Evolutionary conservation across 1,284 basidiomycete species (phyloP), one percentile per base, ranked within the genome.

Genomic region (Ceratobasidium sp.): DNA sequence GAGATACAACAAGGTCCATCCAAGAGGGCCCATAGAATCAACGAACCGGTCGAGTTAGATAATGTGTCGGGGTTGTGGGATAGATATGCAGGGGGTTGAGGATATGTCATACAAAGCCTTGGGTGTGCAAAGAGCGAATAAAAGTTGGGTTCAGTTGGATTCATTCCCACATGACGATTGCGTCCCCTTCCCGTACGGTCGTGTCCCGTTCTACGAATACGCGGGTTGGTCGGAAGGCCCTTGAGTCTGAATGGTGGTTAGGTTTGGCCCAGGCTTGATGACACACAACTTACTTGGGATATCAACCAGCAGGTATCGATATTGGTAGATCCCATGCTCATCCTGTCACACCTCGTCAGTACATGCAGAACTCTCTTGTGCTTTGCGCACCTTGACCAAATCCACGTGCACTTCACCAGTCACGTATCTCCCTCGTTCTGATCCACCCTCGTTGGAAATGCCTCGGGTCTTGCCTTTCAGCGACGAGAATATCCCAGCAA

Each of bases 351-450:
- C n/a, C 2, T n/a, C 1, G 3, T 65, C 29, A 65, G 24, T 63
- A 39, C 5, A 34, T 31, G 29, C 22, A 37, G 29, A 16, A 39
- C 39, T 8, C 16, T 8, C 43, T 19, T 27, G 51, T 31, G 19
- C 24, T 2, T 31, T 43, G 83, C 88, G 74, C 81, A 92, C 92
- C 84, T 88, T 88, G 76, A 92, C 84, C 54, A 93, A 84, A 81
- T 92, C 89, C 13, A 88, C 92, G 80, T 93, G 92, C 8, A 91
- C 90, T 78, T 93, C 92, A 13, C 92, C 92, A 77, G 92, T 91
- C 22, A 85, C 88, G 81, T 85, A 92, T n/a, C 81, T 78, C 63
- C 83, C 82, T n/a, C 85, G 85, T 41, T 83, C 82, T n/a, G 51
- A 43, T n/a, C 61, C 64, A 5, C 19, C 62, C 34, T 56, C 41